Base-by-base conservation (phyloP, 331 rosid genomes). In the Telfairia occidentalis region DNA sequence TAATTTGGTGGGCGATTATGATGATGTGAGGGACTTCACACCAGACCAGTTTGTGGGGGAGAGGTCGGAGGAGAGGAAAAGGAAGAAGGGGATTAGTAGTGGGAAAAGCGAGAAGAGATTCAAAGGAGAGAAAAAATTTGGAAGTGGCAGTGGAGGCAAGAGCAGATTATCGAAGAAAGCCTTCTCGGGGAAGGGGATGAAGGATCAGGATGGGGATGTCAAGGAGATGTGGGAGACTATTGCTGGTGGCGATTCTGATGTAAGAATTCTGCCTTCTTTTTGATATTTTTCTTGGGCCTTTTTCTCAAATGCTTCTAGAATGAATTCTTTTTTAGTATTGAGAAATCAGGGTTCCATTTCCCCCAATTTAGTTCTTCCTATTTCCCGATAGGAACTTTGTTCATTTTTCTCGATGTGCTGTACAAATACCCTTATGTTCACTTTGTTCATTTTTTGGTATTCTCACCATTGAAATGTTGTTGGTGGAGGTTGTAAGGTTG, bases 161-260 rank as follows among this genome's bases (percentile, higher is more conserved):
- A 79, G 80, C 24, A 85, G 87, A 48, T 48, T 73, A 38, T 35
- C 90, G 0, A 89, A 78, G 88, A 89, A 84, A 81, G 87, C 87
- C 45, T 87, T 90, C 30, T 75, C 90, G 0, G 92, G 85, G 18
- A 89, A 87, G 78, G 88, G 81, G 10, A 84, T 88, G 55, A 89
- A 82, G 81, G 97, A 92, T 82, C 97, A 82, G 16, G 97, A 90
- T 61, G 96, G 97, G 12, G 99, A 95, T 80, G 99, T 95, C 76
- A 86, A 87, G 76, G 99, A 95, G 86, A 85, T 95, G 99, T 95
- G 99, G 99, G 97, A 95, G 75, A 85, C 93, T 13, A 84, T 95
- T 81, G 97, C 96, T 9, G 96, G 92, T 0, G 96, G 86, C 8
- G 88, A 89, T 83, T 95, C 99, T 55, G 99, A 95, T 96, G 99